Conservation (phyloP, 768 basidiomycete species). For the Epithele typhae region DNA sequence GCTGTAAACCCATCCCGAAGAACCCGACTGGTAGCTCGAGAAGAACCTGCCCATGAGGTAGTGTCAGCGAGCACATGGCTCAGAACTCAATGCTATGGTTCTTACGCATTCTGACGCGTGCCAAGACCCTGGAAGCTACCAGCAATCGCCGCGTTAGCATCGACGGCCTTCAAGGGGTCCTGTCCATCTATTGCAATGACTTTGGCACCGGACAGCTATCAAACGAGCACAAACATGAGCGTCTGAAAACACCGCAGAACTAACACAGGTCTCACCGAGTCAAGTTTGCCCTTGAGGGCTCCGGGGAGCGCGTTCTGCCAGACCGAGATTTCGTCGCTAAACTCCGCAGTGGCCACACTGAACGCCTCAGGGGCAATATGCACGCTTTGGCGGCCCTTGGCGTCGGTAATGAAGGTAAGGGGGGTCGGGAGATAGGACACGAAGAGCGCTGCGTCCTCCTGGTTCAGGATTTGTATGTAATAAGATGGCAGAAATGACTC, state of each 20-base stretch:
- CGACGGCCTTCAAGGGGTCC: slow-evolving; percentile 46
- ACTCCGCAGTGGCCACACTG: slow-evolving; percentile 42
- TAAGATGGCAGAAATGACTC: slow-evolving; percentile 10
- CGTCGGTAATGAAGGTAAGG: slow-evolving; percentile 42
- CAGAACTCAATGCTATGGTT: background rate
- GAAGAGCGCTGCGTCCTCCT: slow-evolving; percentile 19
- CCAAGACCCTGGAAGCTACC: slow-evolving; percentile 51
- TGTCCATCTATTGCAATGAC: slow-evolving; percentile 49
- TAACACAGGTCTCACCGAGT: slow-evolving; percentile 33
- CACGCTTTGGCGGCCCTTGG: slow-evolving; percentile 41
- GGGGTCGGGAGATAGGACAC: slow-evolving; percentile 44
- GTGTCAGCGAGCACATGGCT: no score
- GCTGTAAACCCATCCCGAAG: slow-evolving; percentile 26
- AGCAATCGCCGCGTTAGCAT: slow-evolving; percentile 46
- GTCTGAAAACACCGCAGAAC: no score
- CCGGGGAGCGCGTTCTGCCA: slow-evolving; percentile 52
- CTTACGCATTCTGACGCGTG: slow-evolving; percentile 32
- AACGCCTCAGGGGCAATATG: slow-evolving; percentile 53
- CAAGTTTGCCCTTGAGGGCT: slow-evolving; percentile 41
- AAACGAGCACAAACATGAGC: no score
- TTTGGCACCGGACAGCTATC: slow-evolving; percentile 44
- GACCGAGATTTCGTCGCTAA: slow-evolving; percentile 45
- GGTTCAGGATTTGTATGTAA: background rate
- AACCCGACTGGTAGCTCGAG: slow-evolving; percentile 27
- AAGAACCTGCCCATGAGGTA: slow-evolving; percentile 25